phyloP scores from a whole-genome alignment of 805 yeast genomes.

The Pichia gijzeniarum region DNA sequence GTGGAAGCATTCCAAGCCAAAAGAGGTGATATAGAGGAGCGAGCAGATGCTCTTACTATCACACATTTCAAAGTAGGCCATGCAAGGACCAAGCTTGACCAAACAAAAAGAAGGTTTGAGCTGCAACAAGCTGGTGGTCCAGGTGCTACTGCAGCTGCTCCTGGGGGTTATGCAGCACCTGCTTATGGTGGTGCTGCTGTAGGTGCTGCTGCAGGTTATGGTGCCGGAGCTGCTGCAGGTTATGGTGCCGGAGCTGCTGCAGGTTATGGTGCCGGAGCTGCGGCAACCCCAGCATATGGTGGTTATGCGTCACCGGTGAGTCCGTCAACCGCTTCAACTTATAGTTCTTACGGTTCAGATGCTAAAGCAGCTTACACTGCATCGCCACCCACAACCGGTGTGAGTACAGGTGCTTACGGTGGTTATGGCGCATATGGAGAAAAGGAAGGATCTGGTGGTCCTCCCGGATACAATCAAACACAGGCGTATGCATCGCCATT shows the following conservation, averaged over 20 bases:
- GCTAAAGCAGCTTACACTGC: conserved; percentile 11
- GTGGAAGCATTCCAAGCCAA: conserved; percentile 71
- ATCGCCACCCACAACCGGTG: conserved; percentile 23
- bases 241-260: conserved; percentile 28
- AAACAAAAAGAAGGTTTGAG: conserved; percentile 71
- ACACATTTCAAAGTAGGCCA: conserved; percentile 88
- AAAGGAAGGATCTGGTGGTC: not conserved
- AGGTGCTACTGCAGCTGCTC: conserved; percentile 31
- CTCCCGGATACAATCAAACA: conserved; percentile 6
- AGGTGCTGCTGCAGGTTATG: conserved; percentile 27
- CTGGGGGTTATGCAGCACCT: conserved; percentile 18
- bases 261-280: conserved; percentile 13
- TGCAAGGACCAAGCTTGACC: conserved; percentile 76
- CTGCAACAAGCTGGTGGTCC: conserved; percentile 22
- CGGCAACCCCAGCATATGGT: conserved; percentile 33
- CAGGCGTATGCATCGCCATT: not conserved
- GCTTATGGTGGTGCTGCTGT: conserved; percentile 15
- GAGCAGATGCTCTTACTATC: conserved; percentile 80
- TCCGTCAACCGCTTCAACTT: conserved; percentile 30
- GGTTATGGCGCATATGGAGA: not conserved
- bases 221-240: conserved; percentile 27
- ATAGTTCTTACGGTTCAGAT: conserved; percentile 21
- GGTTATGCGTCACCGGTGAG: conserved; percentile 16
- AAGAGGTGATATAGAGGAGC: conserved; percentile 88
- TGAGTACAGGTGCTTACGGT: conserved; percentile 11